Evolutionary conservation across 176 grass and related monocot species (phyloP), one percentile per base, ranked within the genome.

Genomic region (Paspalum vaginatum): DNA sequence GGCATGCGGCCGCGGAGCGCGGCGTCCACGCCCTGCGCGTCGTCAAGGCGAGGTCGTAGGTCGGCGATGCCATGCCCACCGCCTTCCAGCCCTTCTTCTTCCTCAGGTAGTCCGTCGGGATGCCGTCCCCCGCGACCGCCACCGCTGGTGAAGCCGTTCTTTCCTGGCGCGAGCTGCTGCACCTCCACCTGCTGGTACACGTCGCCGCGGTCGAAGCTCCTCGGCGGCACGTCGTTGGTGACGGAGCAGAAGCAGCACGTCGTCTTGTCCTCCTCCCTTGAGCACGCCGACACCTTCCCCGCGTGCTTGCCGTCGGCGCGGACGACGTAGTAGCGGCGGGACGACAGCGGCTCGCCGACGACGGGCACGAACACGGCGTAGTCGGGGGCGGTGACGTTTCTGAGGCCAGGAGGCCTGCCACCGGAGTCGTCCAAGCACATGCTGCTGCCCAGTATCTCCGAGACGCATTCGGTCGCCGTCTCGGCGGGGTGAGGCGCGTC

Each of bases 181-280:
- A 94, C 51, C 72, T 87, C 47, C 56, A 91, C 50, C 83, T 91
- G 80, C 72, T 94, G 92, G 86, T 91, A 89, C 13, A 82, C 61
- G 56, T 91, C 79, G 56, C 53, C 48, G n/a, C 38, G 60, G n/a
- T 89, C 76, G 16, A 91, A 91, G 1, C 40, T 14, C 65, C 68
- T 78, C 10, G 92, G 83, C 63, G 68, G 58, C 61, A 63, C 76
- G 50, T 91, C 79, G 6, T 83, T 48, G 21, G 78, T 65, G 22
- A n/a, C 57, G 13, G 26, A 40, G 74, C 61, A 14, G 71, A 86
- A 32, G 74, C 78, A 86, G 72, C 78, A 90, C 42, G 38, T 0
- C 0, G 50, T 70, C 78, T 61, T 80, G 27, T 93, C 32, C 32
- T 32, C 32, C 32, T 32, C 88, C 56, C 55, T 84, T 6, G 91